A percentile compares a stretch with the other conserved stretches of the same genome.
Conservation (phyloP, 805 yeast genomes). For the Torulaspora microellipsoides region DNA sequence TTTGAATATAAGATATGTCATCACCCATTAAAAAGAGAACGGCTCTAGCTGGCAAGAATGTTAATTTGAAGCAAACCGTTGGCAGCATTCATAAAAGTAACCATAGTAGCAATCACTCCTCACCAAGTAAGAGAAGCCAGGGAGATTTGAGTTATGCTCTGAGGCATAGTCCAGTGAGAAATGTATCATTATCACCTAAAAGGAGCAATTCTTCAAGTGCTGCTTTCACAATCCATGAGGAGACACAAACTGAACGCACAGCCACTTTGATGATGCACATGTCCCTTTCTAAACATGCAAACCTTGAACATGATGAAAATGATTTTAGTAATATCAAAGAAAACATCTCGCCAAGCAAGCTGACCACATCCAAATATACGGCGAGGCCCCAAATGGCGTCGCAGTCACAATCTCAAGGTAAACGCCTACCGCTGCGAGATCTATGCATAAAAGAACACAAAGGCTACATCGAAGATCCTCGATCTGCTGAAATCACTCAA, state of each 20-base stretch:
- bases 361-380: neutral
- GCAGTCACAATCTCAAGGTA: neutral
- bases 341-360: constrained; percentile 17
- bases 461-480: constrained; percentile 20
- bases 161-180: constrained; percentile 18
- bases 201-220: neutral
- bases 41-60: constrained; percentile 21
- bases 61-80: constrained; percentile 15
- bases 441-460: constrained; percentile 15
- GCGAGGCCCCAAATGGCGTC: neutral
- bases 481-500: constrained; percentile 7
- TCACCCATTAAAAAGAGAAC: constrained; percentile 25
- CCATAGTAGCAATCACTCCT: constrained; percentile 3
- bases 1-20: constrained; percentile 2
- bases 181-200: constrained; percentile 6
- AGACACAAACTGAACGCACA: constrained; percentile 18
- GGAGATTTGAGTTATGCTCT: constrained; percentile 13
- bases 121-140: constrained; percentile 16
- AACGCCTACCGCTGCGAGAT: constrained; percentile 16
- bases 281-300: constrained; percentile 22
- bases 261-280: constrained; percentile 15
- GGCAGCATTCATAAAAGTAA: constrained; percentile 9
- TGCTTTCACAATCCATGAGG: constrained; percentile 23
- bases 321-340: constrained; percentile 17
- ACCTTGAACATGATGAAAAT: constrained; percentile 27